Evolutionary conservation across 2,329 filamentous ascomycete species (phyloP).

Genomic region (Phialophora verrucosa): DNA sequence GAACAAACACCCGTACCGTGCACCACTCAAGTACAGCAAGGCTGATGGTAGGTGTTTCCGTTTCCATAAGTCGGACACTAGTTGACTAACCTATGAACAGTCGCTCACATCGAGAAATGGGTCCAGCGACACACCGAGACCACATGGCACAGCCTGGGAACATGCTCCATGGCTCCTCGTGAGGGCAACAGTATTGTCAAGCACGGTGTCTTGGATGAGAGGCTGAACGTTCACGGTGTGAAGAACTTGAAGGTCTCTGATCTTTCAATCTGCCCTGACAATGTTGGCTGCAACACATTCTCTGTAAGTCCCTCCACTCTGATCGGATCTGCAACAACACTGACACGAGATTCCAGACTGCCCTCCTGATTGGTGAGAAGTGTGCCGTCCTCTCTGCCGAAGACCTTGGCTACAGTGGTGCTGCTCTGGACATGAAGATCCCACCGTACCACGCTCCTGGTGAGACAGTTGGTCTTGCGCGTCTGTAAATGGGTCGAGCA

Average conservation of each 20-base stretch:
- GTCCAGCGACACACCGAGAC: conserved; percentile 76
- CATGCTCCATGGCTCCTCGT: conserved; percentile 76
- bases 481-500: conserved; percentile 38
- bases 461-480: conserved; percentile 44
- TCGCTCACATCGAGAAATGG: conserved; percentile 70
- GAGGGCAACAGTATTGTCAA: conserved; percentile 81
- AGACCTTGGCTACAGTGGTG: conserved; percentile 74
- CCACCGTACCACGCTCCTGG: conserved; percentile 61
- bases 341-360: conserved; percentile 56
- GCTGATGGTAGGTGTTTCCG: conserved; percentile 43
- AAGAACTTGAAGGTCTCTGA: conserved; percentile 79
- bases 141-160: conserved; percentile 72
- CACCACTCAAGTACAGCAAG: conserved; percentile 64
- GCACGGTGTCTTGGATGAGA: conserved; percentile 77
- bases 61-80: background rate
- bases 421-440: conserved; percentile 77
- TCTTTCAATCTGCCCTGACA: conserved; percentile 77
- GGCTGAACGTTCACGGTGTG: conserved; percentile 77
- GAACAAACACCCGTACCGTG: conserved; percentile 60
- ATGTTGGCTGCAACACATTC: conserved; percentile 72
- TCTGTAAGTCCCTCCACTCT: conserved; percentile 43
- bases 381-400: conserved; percentile 71
- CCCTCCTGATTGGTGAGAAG: conserved; percentile 78
- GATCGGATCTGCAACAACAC: conserved; percentile 46
- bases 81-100: conserved; percentile 23